phyloP scores from a whole-genome alignment of 2,329 filamentous ascomycete genomes.

The Trichoderma arundinaceum region DNA sequence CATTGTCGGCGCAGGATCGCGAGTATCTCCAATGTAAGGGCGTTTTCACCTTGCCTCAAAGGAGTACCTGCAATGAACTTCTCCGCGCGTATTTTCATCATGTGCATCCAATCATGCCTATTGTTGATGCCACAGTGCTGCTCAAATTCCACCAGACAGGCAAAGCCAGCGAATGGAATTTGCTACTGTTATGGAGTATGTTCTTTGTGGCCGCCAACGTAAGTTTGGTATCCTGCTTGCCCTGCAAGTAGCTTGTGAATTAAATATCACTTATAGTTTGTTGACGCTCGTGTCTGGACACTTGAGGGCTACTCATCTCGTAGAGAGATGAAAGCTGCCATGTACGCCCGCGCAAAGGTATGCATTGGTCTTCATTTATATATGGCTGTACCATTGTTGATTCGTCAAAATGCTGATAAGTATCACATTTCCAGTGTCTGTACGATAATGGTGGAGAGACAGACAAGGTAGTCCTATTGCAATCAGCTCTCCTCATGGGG shows the following conservation, averaged over 20 bases:
- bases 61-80: conserved; percentile 14
- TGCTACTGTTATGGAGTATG: conserved; percentile 24
- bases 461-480: conserved; percentile 8
- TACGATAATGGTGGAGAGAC: conserved; percentile 20
- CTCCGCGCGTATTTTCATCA: conserved; percentile 23
- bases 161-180: conserved; percentile 4
- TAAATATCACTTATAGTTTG: conserved; percentile 1
- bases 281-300: conserved; percentile 1
- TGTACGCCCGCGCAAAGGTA: conserved; percentile 24
- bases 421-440: not conserved
- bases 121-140: conserved; percentile 18
- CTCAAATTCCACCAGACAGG: conserved; percentile 3
- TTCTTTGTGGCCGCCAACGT: conserved; percentile 23
- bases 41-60: conserved; percentile 3
- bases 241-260: not conserved
- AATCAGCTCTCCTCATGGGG: conserved; percentile 22
- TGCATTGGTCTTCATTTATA: not conserved
- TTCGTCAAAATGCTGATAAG: not conserved
- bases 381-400: not conserved
- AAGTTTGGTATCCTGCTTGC: not conserved
- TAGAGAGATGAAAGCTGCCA: conserved; percentile 22
- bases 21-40: conserved; percentile 16
- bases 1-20: not conserved
- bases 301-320: conserved; percentile 15
- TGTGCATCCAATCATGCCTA: conserved; percentile 16